Conservation (phyloP, 768 basidiomycete species). For the Mycena kentingensis region DNA sequence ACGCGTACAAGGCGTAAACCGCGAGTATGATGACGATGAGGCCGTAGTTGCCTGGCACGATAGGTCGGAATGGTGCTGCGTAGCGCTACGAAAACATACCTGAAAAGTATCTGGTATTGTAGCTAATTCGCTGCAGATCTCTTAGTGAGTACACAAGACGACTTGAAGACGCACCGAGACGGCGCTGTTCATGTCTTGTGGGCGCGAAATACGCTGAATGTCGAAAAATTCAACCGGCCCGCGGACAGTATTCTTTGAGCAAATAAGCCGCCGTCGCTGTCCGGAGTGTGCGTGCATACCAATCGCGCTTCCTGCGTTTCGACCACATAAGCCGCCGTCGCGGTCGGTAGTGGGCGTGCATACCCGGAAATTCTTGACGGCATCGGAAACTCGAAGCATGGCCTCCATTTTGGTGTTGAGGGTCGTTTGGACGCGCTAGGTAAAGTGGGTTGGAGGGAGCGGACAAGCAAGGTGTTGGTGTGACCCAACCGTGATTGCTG, state of each 20-base stretch:
- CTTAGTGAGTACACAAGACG: not conserved
- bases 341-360: constrained; percentile 23
- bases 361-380: constrained; percentile 71
- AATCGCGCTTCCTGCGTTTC: constrained; percentile 72
- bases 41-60: constrained; percentile 79
- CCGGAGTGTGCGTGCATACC: constrained; percentile 41
- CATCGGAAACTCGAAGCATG: constrained; percentile 64
- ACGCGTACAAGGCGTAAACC: constrained; percentile 79
- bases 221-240: constrained; percentile 82
- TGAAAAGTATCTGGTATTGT: constrained; percentile 91
- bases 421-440: constrained; percentile 12
- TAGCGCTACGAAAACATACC: constrained; percentile 39
- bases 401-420: constrained; percentile 55
- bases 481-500: constrained; percentile 15
- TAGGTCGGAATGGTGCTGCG: not conserved
- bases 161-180: constrained; percentile 57
- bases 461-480: not conserved
- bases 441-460: not conserved
- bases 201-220: constrained; percentile 78
- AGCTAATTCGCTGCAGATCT: constrained; percentile 75
- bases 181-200: constrained; percentile 78
- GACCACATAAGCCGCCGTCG: not conserved
- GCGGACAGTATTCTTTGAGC: constrained; percentile 65
- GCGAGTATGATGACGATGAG: constrained; percentile 74
- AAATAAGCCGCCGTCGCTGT: not conserved